Base-by-base conservation (phyloP, 768 basidiomycete species). In the Leccinum subtestaceum region DNA sequence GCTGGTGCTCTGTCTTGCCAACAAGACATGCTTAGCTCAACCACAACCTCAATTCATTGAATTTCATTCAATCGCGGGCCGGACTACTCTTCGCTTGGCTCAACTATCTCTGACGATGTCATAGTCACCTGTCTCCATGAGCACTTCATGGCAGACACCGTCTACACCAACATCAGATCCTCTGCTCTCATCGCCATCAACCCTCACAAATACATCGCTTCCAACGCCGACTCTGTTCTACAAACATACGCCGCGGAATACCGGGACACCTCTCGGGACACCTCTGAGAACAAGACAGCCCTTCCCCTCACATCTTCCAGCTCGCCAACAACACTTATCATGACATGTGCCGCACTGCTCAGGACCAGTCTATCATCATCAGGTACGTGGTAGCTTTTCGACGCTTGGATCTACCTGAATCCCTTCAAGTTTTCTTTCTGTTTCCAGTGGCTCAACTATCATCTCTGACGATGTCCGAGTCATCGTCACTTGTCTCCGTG, bases 221-320 rank as follows among this genome's bases (percentile, higher is more conserved):
- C 85, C 56, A 96, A 93, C 66, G 85, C 90, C 62, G 95, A 98
- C 76, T 84, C 89, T 0, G 75, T 91, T 32, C 76, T 98, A 31
- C 84, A 91, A 73, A 88, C 91, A 70, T 97, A 97, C 70, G 88
- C 92, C 3, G 80, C 87, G 19, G 88, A 95, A 67, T 93, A 95
- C 69, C 82, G 92, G 32, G 32, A 32, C 66, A 87, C 89, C 5
- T 76, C 21, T 21, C 21, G 21, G 21, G 21, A 21, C 21, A 21
- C 21, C 21, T 21, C 81, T 10, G 81, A 82, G 52, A 81, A 83
- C 65, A 87, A 84, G 72, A 77, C 80, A 53, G 72, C 74, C 9
- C 78, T 87, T 2, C 83, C 87, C 96, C 96, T 2, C 96, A 99
- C 68, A 86, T 98, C 46, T 98, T 97, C 72, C 89, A 95, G 67